phyloP scores from a whole-genome alignment of 1,284 basidiomycete genomes.

The Puccinia polysora region DNA sequence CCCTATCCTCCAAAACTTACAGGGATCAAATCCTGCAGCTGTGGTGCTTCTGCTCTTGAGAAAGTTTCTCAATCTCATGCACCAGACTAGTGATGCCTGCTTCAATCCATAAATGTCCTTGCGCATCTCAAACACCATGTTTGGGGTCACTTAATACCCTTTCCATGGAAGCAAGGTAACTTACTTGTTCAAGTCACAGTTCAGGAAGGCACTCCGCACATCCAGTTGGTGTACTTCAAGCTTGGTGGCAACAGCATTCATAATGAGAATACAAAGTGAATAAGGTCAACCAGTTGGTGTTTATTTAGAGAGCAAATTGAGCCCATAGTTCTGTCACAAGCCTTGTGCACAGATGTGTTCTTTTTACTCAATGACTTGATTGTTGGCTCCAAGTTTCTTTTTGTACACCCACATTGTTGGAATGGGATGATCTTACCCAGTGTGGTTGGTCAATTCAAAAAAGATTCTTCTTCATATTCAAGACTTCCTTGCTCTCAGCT shows the following conservation, averaged over 20 bases:
- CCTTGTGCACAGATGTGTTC: constrained; percentile 1
- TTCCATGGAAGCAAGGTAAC: constrained; percentile 14
- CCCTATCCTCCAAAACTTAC: not conserved
- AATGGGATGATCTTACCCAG: not conserved
- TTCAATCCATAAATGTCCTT: constrained; percentile 45
- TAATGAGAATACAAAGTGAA: constrained; percentile 51
- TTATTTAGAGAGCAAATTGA: not conserved
- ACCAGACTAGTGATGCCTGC: constrained; percentile 36
- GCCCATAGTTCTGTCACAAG: not conserved
- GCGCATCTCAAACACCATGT: not conserved
- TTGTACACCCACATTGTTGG: constrained; percentile 8
- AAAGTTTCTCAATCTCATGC: not conserved
- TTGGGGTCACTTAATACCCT: not conserved
- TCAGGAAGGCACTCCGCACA: constrained; percentile 43
- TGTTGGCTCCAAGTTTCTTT: constrained; percentile 1
- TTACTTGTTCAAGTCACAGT: constrained; percentile 24
- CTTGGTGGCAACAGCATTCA: constrained; percentile 10
- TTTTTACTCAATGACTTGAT: constrained; percentile 1
- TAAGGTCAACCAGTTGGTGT: constrained; percentile 46
- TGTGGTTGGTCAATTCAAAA: not conserved
- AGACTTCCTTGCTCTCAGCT: not conserved
- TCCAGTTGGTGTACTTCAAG: constrained; percentile 31
- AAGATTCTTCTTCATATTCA: not conserved
- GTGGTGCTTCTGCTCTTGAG: not conserved
- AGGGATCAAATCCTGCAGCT: not conserved